These are phyloP conservation scores for Kodamaea kakaduensis DNA, from an alignment of 805 yeast species.

Conservation along the genomic window DNA sequence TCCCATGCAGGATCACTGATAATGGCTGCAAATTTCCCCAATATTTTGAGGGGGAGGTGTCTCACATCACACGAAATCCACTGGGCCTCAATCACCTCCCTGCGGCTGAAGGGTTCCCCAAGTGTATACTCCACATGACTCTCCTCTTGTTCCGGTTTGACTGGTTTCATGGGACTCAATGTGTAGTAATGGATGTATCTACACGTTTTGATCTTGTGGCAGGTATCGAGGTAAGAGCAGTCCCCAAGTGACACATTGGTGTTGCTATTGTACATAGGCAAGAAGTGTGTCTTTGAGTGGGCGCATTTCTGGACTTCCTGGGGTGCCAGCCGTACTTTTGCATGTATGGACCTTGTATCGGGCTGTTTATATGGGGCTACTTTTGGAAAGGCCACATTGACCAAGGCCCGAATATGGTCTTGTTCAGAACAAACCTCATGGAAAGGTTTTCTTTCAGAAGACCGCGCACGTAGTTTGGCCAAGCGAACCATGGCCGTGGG, in stretches of 20 bases:
- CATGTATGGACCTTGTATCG: too few relatives aligned
- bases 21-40: constrained; percentile 79
- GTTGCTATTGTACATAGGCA: constrained; percentile 34
- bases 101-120: constrained; percentile 42
- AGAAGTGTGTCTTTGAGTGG: constrained; percentile 25
- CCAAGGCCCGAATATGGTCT: constrained; percentile 29
- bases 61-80: constrained; percentile 87
- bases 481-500: not conserved
- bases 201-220: constrained; percentile 80
- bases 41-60: constrained; percentile 58
- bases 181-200: constrained; percentile 75
- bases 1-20: constrained; percentile 97
- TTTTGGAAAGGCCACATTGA: constrained; percentile 21
- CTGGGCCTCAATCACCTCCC: constrained; percentile 55
- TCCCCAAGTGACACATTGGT: constrained; percentile 79
- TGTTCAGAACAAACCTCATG: constrained; percentile 47
- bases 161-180: constrained; percentile 33
- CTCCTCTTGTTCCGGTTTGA: too few relatives aligned
- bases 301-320: constrained; percentile 22
- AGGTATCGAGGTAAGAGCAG: constrained; percentile 90
- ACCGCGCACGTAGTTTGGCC: not conserved
- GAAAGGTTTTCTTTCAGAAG: constrained; percentile 35
- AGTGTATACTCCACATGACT: constrained; percentile 50
- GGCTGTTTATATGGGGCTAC: too few relatives aligned
- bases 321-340: too few relatives aligned